Base-by-base conservation (phyloP, 176 grass and related monocot genomes). In the Zizania latifolia region DNA sequence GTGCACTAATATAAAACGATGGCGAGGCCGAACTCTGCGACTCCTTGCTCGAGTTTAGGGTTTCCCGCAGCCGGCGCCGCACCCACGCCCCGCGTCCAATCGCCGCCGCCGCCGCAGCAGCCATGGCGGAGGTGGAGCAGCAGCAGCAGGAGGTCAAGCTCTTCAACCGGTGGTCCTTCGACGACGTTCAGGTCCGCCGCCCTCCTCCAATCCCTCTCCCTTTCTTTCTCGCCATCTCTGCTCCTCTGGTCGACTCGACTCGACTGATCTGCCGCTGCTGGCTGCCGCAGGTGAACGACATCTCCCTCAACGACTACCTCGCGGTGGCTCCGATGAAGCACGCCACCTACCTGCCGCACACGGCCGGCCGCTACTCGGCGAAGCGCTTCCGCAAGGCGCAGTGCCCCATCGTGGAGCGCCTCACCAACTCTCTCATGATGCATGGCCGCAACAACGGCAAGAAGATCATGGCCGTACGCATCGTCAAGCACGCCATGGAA, bases 351-450 rank as follows among this genome's bases (percentile, higher is more conserved):
- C 84, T 97, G 70, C 93, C 93, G 0, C 93, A 93, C 87, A 90
- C 93, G 1, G 93, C 90, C 0, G 93, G 93, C 2, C 72, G 93
- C 65, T 97, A 97, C 79, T 85, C 87, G 1, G 88, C 81, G 56
- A 97, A 97, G 85, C 83, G 93, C 0, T 97, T 97, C 39, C 87
- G 90, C 71, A 97, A 97, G 87, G 93, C 90, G 26, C 87, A 97
- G 44, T 93, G 93, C 85, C 93, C 93, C 21, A 90, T 97, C 74
- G 68, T 97, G 30, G 87, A 93, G 79, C 89, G 93, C 56, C 87
- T 97, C 58, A 90, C 93, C 71, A 97, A 97, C 81, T 97, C 90
- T 0, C 82, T 93, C 75, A 97, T 97, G 93, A 97, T 97, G 93
- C 90, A 97, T 50, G 93, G 90, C 0, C 87, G 90, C 79, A 97